A percentile compares a stretch with the other conserved stretches of the same genome.
Conservation (phyloP, 2,329 filamentous ascomycete species). For the Fusarium pseudonygamai region DNA sequence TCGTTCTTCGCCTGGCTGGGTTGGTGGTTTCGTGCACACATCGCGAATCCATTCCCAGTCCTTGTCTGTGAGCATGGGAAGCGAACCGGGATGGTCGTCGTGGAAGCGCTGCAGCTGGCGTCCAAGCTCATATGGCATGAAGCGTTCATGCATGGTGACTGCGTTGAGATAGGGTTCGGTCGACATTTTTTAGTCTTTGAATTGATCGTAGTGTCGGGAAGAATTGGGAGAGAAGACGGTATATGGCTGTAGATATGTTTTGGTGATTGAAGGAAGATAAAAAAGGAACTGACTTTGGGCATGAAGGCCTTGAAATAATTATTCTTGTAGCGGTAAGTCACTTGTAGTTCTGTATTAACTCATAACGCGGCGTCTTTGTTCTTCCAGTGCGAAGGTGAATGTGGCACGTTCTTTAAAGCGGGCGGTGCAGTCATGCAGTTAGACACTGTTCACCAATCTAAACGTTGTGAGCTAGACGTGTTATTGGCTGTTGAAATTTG, state of each 20-base stretch:
- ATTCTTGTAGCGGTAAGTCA: fast-evolving
- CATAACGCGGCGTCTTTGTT: neutral
- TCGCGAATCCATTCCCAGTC: neutral
- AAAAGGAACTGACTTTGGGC: neutral
- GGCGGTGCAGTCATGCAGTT: neutral
- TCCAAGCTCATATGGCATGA: neutral
- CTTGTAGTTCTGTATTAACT: neutral
- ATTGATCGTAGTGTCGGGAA: no score
- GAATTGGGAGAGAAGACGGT: neutral
- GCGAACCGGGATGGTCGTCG: neutral
- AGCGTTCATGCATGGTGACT: neutral
- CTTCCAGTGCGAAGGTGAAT: neutral
- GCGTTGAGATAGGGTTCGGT: neutral
- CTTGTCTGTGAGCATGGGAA: neutral
- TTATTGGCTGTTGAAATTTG: no score
- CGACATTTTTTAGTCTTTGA: neutral
- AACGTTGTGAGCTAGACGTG: no score
- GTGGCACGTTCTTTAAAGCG: neutral
- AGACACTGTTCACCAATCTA: no score
- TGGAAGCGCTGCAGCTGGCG: neutral
- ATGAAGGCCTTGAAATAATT: neutral
- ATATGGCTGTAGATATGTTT: neutral
- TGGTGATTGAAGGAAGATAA: neutral
- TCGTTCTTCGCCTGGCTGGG: neutral
- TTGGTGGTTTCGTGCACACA: neutral